Base-by-base conservation (phyloP, 2,329 filamentous ascomycete genomes). In the Ramichloridium luteum region DNA sequence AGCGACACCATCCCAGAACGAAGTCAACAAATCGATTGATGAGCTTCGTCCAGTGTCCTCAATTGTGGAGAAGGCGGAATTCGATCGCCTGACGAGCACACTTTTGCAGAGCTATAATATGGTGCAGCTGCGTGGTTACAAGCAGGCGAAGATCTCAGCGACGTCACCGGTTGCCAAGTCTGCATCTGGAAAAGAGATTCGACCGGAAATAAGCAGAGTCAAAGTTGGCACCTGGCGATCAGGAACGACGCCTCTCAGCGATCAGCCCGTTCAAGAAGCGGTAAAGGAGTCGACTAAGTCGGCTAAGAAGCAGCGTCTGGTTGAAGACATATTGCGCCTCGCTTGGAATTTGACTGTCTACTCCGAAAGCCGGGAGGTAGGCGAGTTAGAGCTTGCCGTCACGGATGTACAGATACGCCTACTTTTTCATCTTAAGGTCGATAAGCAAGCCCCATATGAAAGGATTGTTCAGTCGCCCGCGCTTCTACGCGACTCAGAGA, bases 351-450 rank as follows among this genome's bases (percentile, higher is more conserved):
- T 45, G 6, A 36, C 29, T 6, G 34, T 36, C 4, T 13, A 31
- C 4, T 9, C 34, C n/a, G 45, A 48, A 16, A 32, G 38, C 18
- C 37, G 37, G 16, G 26, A 32, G 13, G 8, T 43, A 26, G 45
- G 45, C n/a, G 44, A 47, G 31, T 23, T 46, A 6, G 41, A 44
- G 31, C 18, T 48, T 6, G 20, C 34, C 8, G 25, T 43, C 27
- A 25, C 30, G 17, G 16, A 29, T 10, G 46, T 43, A 43, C 41
- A 45, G 32, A 5, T 45, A 5, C 16, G 28, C 11, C 22, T 38
- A 15, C 18, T 46, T n/a, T 48, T 48, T 17, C 38, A 41, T 35
- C 4, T n/a, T 13, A 13, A 35, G 17, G 10, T 16, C n/a, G 2
- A 17, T 31, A 8, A 25, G 30, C 13, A 15, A 13, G 22, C 17